Evolutionary conservation across 2,329 filamentous ascomycete genomes (phyloP).

Genomic region (Verticillium nubilum): DNA sequence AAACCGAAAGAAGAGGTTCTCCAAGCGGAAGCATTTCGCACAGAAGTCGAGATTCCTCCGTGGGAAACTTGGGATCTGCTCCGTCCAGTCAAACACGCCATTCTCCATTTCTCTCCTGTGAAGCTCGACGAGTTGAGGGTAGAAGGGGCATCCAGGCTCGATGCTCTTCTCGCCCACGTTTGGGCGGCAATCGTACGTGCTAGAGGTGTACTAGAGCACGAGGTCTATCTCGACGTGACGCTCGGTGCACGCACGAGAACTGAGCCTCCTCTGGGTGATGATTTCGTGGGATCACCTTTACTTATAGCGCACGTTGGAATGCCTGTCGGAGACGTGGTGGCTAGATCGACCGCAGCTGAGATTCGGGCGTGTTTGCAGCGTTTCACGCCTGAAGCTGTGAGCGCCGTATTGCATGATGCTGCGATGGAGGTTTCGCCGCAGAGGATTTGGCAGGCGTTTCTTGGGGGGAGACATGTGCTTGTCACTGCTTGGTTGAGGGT

Average conservation of each 20-base stretch:
- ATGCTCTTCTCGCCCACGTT: constrained; percentile 39
- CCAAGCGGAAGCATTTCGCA: constrained; percentile 9
- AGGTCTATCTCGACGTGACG: constrained; percentile 33
- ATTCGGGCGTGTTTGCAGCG: constrained; percentile 27
- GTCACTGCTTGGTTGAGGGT: constrained; percentile 37
- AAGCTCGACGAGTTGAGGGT: constrained; percentile 21
- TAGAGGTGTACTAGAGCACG: constrained; percentile 20
- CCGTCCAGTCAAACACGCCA: constrained; percentile 22
- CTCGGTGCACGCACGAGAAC: constrained; percentile 33
- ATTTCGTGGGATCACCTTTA: constrained; percentile 38
- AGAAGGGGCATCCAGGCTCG: constrained; percentile 28
- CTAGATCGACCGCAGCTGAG: constrained; percentile 17
- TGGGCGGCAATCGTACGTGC: constrained; percentile 38
- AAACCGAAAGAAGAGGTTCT: constrained; percentile 9
- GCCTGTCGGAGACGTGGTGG: not conserved
- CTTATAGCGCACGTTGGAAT: constrained; percentile 28
- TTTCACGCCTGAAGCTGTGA: constrained; percentile 31
- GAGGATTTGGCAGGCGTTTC: constrained; percentile 40
- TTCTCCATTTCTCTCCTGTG: constrained; percentile 29
- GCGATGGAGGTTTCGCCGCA: constrained; percentile 38
- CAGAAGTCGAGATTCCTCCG: constrained; percentile 17
- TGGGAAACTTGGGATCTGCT: constrained; percentile 36
- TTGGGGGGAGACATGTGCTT: constrained; percentile 33
- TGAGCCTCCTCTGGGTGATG: constrained; percentile 29
- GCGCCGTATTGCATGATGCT: constrained; percentile 33